These are phyloP conservation scores for Pharus latifolius DNA, from an alignment of 176 grass and related monocot species.

Conservation along the genomic window DNA sequence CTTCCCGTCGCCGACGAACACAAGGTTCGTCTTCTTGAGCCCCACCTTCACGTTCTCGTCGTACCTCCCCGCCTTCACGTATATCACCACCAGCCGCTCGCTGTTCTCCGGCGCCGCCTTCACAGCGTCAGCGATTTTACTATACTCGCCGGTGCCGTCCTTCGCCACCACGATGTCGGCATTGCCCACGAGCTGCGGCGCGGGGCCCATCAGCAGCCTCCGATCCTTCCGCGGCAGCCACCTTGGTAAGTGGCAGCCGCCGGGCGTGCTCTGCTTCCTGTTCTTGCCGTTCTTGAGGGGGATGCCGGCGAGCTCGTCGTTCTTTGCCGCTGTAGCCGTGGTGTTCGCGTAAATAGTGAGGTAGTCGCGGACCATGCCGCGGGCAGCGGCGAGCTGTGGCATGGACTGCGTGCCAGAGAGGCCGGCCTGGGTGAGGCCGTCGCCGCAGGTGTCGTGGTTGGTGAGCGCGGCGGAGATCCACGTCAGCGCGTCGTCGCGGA, in stretches of 20 bases:
- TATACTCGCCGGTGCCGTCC: constrained; percentile 35
- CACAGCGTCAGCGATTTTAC: constrained; percentile 30
- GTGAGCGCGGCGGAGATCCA: constrained; percentile 64
- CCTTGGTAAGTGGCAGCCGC: constrained; percentile 24
- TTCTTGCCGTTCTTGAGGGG: constrained; percentile 24
- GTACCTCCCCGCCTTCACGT: constrained; percentile 53
- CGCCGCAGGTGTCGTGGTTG: constrained; percentile 64
- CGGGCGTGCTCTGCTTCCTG: neutral
- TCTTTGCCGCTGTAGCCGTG: neutral
- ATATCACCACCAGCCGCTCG: constrained; percentile 29
- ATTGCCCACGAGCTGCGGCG: neutral
- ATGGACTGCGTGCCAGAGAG: neutral
- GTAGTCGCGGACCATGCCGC: constrained; percentile 23
- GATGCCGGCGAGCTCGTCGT: constrained; percentile 14
- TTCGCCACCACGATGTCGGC: constrained; percentile 44
- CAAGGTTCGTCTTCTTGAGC: constrained; percentile 50
- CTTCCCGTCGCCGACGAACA: constrained; percentile 62
- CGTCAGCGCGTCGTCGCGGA: constrained; percentile 29
- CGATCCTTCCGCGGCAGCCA: constrained; percentile 32
- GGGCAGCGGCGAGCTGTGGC: constrained; percentile 15
- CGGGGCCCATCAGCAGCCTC: constrained; percentile 10
- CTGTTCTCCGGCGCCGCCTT: constrained; percentile 41
- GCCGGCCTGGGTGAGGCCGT: constrained; percentile 22
- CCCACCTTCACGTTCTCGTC: constrained; percentile 60
- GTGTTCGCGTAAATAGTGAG: constrained; percentile 24